Evolutionary conservation across 2,329 filamentous ascomycete species (phyloP), one percentile per base, ranked within the genome.

Genomic region (Knufia petricola): DNA sequence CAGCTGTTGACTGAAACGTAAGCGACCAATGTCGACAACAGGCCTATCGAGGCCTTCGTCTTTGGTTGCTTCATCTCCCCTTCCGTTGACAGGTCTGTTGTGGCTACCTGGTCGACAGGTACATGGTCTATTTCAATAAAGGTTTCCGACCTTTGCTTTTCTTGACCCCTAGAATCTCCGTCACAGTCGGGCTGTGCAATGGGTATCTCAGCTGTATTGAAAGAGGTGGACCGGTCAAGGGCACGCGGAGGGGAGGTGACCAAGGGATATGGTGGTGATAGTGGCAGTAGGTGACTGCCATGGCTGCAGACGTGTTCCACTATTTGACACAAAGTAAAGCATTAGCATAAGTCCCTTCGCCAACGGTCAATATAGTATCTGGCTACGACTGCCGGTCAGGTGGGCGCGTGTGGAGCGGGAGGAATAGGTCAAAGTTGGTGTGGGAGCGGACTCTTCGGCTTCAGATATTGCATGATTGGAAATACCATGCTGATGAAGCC

Each of bases 1-100:
- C 84, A 48, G 49, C 66, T 70, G 57, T 69, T 69, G 48, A 69
- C 51, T 15, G 64, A 66, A 28, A 70, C 60, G 60, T 69, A 70
- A 9, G 61, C 59, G 50, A 71, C 69, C 46, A 70, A 56, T 19
- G 62, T 64, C 20, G 66, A 64, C 38, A 70, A 61, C 26, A 67
- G 53, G 52, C 63, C 59, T 57, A 69, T 69, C 50, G 63, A 60
- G 48, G 63, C 60, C 44, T 64, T 67, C 23, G 64, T 61, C 53
- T 64, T 67, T 50, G 62, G 38, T 31, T 41, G 61, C 53, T 62
- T 60, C 68, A 70, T 71, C 63, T 65, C 64, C 59, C 62, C 59
- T 52, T 46, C 52, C 39, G 21, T 32, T 17, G 36, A 26, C 19
- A 47, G 13, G 13, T 45, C 24, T 24, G 13, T 20, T 3, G 12